Base-by-base conservation (phyloP, 2,329 filamentous ascomycete species). In the Penicillium paneum region DNA sequence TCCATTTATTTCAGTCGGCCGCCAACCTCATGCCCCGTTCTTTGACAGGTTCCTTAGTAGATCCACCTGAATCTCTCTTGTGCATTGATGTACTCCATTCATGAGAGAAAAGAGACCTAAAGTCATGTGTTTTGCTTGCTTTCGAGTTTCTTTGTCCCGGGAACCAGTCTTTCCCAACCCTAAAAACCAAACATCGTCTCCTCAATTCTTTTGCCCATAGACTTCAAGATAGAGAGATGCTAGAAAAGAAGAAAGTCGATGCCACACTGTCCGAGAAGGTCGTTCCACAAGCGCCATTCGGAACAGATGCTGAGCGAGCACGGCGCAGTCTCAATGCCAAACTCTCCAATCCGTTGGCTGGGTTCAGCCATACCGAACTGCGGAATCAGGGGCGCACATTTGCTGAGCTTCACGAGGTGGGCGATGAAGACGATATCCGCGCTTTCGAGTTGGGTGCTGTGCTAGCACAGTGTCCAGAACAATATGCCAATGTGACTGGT, bases 381-480 rank as follows among this genome's bases (percentile, higher is more conserved):
- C 76, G 74, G 43, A 74, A 73, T 32, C 80, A 81, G 70, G 85
- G 84, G 13, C 80, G 82, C 49, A 76, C 77, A 5, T 88, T 86
- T 67, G 84, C 82, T 24, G 70, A 76, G 26, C 71, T 79, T 46
- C 76, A 87, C 62, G 79, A 79, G 26, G 73, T 85, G 50, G 79
- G 78, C 5, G 77, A 78, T 17, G 78, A 81, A 19, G 79, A 81
- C 13, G 82, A 86, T 62, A 71, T 84, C 31, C 77, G 82, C 11
- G 81, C 81, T 5, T 87, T 87, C 63, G 78, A 79, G 17, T 74
- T 85, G 21, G 84, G 83, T 6, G 84, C 84, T 42, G 76, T 83
- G 52, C 76, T 86, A 53, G 82, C 84, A 0, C 82, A 80, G 55
- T 74, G 80, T 40, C 74, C 80, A 39, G 78, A 78, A 49, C 75